Base-by-base conservation (phyloP, 257 asterid genomes). In the Nyctanthes arbortristis region DNA sequence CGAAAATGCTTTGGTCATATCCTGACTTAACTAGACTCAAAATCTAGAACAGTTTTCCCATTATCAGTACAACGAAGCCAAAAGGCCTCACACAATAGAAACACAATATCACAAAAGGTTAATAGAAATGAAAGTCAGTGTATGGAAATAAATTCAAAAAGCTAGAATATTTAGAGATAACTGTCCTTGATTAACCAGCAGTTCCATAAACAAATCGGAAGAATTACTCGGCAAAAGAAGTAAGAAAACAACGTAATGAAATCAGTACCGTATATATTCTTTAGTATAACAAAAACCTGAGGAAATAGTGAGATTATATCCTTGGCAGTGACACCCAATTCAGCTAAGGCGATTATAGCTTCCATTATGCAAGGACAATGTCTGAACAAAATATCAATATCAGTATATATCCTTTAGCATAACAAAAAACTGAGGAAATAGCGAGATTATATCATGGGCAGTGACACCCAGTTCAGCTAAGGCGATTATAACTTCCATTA, bases 371-470 rank as follows among this genome's bases (percentile, higher is more conserved):
- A 91, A 29, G 97, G 95, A 76, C 89, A 91, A 66, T 78, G 91
- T 88, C 99, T 94, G n/a, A 70, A 35, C 40, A 35, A 33, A n/a
- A n/a, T n/a, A n/a, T n/a, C n/a, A n/a, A n/a, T n/a, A n/a, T n/a
- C n/a, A n/a, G n/a, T n/a, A n/a, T n/a, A n/a, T n/a, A n/a, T n/a
- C n/a, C n/a, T n/a, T n/a, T n/a, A n/a, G n/a, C n/a, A n/a, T n/a
- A n/a, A n/a, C n/a, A n/a, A n/a, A 75, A 65, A 91, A 96, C 97
- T 84, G 97, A 72, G 99, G 92, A 78, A 91, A 84, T 85, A 87
- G 69, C 16, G 89, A 82, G 52, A 82, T 70, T 47, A 94, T 89
- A 72, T 94, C 99, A 80, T 88, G 91, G 35, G 97, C 87, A 1
- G 83, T 57, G 55, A 88, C 92, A 28, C 99, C 96, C 82, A 91